Base-by-base conservation (phyloP, 2,329 filamentous ascomycete genomes). In the Aspergillus floridensis region DNA sequence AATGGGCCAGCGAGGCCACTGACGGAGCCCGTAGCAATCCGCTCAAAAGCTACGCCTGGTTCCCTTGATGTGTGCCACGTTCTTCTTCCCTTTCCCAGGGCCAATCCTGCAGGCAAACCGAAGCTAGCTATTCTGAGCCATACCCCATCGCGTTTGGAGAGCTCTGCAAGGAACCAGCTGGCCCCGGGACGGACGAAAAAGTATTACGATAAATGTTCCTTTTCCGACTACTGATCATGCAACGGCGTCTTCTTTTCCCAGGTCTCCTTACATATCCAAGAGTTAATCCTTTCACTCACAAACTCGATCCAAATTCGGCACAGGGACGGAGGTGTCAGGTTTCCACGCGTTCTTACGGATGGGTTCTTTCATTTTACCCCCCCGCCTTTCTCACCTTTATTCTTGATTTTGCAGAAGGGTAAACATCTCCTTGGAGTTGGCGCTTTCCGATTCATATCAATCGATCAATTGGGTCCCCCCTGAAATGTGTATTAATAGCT, bases 1-100 rank as follows among this genome's bases (percentile, higher is more conserved):
- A 82, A 63, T 96, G 92, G 91, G 84, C 84, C 16, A 82, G 84
- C 5, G 93, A 97, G 76, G 80, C 74, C 38, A 76, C 81, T 10
- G 84, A 85, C 69, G 82, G 81, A 4, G 58, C 68, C 16, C 67
- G 74, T 21, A 66, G 67, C 16, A 66, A 64, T 10, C 68, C 74
- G 6, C 63, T 70, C 16, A 74, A 76, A 67, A 77, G 74, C 41
- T 77, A 76, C 64, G 69, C 74, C 10, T 78, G 76, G 75, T 73
- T 70, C 62, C 74, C 74, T 41, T 77, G 57, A 70, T 58, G 7
- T 26, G 41, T 16, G 32, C 2, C 29, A 32, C 21, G 35, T 50
- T 53, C 49, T 54, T 56, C 24, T 29, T 62, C 44, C 50, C 51
- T 52, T 48, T 58, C 58, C 47, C 56, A 19, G 12, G 31, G 21